A percentile compares a stretch with the other conserved stretches of the same genome.
These are phyloP conservation scores for Fagopyrum esculentum DNA, from an alignment of 148 eudicot genomes.

Conservation along the genomic window DNA sequence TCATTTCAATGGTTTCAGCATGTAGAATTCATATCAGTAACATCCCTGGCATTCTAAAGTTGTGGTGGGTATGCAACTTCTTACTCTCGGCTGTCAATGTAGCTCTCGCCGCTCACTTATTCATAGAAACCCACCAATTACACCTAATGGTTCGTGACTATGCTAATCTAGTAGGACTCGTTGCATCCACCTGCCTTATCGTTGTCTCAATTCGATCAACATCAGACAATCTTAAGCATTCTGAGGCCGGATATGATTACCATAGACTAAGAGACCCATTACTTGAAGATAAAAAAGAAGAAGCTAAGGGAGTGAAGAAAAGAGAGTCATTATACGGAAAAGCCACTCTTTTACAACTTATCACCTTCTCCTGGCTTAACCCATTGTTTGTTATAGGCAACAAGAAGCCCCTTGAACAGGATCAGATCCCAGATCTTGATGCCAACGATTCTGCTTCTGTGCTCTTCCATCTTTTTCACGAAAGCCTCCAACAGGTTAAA, in stretches of 20 bases:
- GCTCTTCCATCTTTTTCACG: constrained; percentile 52
- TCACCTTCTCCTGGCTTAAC: constrained; percentile 92
- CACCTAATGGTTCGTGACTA: constrained; percentile 29
- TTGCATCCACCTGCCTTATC: constrained; percentile 49
- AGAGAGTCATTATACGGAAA: constrained; percentile 55
- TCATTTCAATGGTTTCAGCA: constrained; percentile 28
- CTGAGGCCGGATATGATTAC: constrained; percentile 23
- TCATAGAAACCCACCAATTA: constrained; percentile 24
- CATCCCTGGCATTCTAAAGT: constrained; percentile 57
- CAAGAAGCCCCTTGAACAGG: constrained; percentile 68
- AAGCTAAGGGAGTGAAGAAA: constrained; percentile 27
- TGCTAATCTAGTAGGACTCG: constrained; percentile 34
- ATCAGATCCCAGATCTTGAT: constrained; percentile 82
- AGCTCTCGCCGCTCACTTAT: constrained; percentile 31
- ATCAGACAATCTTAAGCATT: constrained; percentile 21
- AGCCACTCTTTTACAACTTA: constrained; percentile 59
- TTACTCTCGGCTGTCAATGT: constrained; percentile 38
- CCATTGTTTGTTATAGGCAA: constrained; percentile 75
- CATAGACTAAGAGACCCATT: constrained; percentile 30
- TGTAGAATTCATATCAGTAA: constrained; percentile 25
- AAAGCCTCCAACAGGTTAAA: constrained; percentile 50
- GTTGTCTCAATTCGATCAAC: constrained; percentile 47
- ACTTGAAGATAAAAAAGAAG: constrained; percentile 29
- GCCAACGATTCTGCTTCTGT: constrained; percentile 51
- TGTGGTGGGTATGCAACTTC: constrained; percentile 80